Evolutionary conservation across 352 stramenopile genomes (phyloP).

Genomic region (Phytopythium montanum): DNA sequence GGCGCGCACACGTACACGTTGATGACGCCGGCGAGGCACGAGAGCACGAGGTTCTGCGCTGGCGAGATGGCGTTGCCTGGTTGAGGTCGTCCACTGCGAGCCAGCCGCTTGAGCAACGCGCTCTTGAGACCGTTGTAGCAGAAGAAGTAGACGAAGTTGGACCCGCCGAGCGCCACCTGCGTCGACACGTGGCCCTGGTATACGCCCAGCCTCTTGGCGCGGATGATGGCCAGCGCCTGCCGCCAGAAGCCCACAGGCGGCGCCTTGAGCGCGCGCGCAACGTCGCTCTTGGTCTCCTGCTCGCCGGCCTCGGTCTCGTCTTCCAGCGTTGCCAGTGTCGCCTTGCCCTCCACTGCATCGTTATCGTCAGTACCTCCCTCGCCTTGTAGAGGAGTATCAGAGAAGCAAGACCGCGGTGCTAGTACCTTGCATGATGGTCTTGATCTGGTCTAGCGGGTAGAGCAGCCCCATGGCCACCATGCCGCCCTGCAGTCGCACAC

Average conservation of each 20-base stretch:
- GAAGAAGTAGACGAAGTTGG: conserved; percentile 91
- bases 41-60: conserved; percentile 54
- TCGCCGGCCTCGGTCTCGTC: conserved; percentile 1
- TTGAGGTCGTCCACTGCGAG: conserved; percentile 24
- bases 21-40: conserved; percentile 81
- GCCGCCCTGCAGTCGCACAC: conserved; percentile 31
- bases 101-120: conserved; percentile 65
- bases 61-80: conserved; percentile 35
- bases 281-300: conserved; percentile 6
- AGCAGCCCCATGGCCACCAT: conserved; percentile 77
- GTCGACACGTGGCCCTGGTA: conserved; percentile 79
- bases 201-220: conserved; percentile 62
- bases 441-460: conserved; percentile 86
- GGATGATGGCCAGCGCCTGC: conserved; percentile 48
- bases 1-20: conserved; percentile 84
- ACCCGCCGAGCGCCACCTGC: conserved; percentile 66
- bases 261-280: conserved; percentile 1
- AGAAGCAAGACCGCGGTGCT: not conserved
- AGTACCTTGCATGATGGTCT: conserved; percentile 79
- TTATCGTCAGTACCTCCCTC: not conserved
- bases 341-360: conserved; percentile 26
- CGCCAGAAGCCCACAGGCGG: conserved; percentile 30
- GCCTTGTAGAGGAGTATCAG: not conserved
- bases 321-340: conserved; percentile 7
- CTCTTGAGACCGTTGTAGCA: conserved; percentile 72